Conservation (phyloP, 371 early-diverging fungal genomes). For the Apophysomyces ossiformis region DNA sequence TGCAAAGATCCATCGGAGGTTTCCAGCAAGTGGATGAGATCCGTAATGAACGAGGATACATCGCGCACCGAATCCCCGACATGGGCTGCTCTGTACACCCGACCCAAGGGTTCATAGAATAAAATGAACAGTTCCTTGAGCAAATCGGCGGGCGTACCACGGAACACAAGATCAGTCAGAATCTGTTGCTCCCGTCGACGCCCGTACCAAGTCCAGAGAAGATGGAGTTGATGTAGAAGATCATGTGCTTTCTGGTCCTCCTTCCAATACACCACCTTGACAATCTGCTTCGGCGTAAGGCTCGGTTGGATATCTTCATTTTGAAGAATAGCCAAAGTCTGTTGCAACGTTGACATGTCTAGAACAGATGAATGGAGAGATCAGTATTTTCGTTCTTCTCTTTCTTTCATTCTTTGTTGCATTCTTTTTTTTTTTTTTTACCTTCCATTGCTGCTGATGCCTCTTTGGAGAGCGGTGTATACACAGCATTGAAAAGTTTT, state of each 20-base stretch:
- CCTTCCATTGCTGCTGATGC: conserved; percentile 12
- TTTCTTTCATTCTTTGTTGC: conserved; percentile 8
- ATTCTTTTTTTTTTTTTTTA: conserved; percentile 7
- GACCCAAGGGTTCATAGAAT: conserved; percentile 62
- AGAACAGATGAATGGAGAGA: background rate
- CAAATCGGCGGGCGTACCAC: conserved; percentile 61
- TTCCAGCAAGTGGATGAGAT: conserved; percentile 57
- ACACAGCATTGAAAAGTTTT: conserved; percentile 55
- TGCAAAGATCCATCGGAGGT: conserved; percentile 41
- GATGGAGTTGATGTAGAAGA: conserved; percentile 42
- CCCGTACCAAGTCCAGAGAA: conserved; percentile 49
- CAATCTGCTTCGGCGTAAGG: conserved; percentile 46
- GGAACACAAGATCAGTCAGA: conserved; percentile 54
- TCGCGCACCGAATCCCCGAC: conserved; percentile 60
- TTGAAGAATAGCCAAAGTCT: conserved; percentile 41
- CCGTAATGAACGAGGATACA: conserved; percentile 57
- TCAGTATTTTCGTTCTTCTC: conserved; percentile 8
- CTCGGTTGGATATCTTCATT: conserved; percentile 43
- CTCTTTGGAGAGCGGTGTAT: conserved; percentile 34
- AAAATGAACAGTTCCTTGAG: conserved; percentile 62
- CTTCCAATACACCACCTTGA: conserved; percentile 22
- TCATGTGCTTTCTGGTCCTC: conserved; percentile 20
- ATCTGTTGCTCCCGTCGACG: conserved; percentile 58
- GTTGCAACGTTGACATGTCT: conserved; percentile 16
- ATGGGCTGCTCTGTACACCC: conserved; percentile 65